phyloP scores from a whole-genome alignment of 768 basidiomycete genomes.

The Mycena pura region DNA sequence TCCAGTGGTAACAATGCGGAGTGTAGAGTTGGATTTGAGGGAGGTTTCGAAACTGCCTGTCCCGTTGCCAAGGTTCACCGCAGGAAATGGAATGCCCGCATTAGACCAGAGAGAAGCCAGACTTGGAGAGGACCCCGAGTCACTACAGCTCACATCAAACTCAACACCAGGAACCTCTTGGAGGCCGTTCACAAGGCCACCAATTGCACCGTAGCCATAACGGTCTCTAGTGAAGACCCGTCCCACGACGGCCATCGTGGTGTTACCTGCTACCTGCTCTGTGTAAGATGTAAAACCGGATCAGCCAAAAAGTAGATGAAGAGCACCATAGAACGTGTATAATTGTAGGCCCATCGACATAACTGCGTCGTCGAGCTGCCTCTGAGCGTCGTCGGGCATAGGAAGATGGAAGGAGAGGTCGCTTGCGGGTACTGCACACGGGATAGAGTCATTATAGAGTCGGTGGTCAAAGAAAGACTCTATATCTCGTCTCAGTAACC shows the following conservation, averaged over 20 bases:
- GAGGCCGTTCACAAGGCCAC: too few species aligned
- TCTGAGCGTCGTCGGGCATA: neutral
- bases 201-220: too few species aligned
- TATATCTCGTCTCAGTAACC: too few species aligned
- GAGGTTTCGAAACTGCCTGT: neutral
- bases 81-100: neutral
- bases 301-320: too few species aligned
- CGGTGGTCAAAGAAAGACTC: too few species aligned
- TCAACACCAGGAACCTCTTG: too few species aligned
- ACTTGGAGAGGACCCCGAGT: neutral
- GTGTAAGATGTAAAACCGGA: too few species aligned
- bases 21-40: neutral
- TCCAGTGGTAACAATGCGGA: neutral
- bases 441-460: neutral
- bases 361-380: neutral
- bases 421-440: neutral
- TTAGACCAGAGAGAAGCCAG: neutral
- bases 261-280: too few species aligned
- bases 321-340: neutral
- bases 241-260: too few species aligned
- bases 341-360: neutral
- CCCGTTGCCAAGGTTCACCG: neutral
- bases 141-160: too few species aligned
- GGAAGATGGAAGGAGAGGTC: neutral
- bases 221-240: too few species aligned